Conservation (phyloP, 1,284 basidiomycete genomes). For the Pseudozyma hubeiensis region DNA sequence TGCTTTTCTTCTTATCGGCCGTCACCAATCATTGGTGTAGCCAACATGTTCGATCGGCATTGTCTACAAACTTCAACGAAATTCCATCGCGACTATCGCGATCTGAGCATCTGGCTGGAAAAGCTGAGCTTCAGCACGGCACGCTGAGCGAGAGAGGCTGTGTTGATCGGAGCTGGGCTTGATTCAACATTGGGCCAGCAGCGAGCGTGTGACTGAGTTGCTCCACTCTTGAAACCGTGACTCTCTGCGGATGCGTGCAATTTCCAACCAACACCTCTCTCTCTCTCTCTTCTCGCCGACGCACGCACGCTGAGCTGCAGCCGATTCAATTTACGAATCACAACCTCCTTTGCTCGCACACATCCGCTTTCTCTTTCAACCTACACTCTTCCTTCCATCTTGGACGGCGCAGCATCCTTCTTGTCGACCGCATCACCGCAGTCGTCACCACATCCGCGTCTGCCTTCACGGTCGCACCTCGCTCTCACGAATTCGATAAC, state of each 20-base stretch:
- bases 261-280: conserved; percentile 19
- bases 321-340: conserved; percentile 2
- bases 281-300: neutral
- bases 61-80: too few species aligned
- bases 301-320: conserved; percentile 3
- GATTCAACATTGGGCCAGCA: neutral
- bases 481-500: conserved; percentile 22
- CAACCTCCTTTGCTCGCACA: conserved; percentile 8
- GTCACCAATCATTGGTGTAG: neutral
- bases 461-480: conserved; percentile 6
- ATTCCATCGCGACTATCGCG: too few species aligned
- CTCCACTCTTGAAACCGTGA: conserved; percentile 16
- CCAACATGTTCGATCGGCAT: neutral
- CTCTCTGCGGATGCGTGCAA: neutral
- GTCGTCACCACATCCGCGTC: neutral
- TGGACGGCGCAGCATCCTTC: neutral
- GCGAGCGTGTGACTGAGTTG: conserved; percentile 7
- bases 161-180: conserved; percentile 29
- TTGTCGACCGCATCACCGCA: neutral
- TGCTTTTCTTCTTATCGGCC: conserved; percentile 33
- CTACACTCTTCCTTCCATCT: neutral
- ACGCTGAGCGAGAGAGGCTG: conserved; percentile 16
- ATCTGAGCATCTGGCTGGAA: too few species aligned
- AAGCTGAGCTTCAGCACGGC: neutral
- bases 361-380: neutral